Evolutionary conservation across 2,329 filamentous ascomycete species (phyloP).

Genomic region (Stagonosporopsis chrysanthemi): DNA sequence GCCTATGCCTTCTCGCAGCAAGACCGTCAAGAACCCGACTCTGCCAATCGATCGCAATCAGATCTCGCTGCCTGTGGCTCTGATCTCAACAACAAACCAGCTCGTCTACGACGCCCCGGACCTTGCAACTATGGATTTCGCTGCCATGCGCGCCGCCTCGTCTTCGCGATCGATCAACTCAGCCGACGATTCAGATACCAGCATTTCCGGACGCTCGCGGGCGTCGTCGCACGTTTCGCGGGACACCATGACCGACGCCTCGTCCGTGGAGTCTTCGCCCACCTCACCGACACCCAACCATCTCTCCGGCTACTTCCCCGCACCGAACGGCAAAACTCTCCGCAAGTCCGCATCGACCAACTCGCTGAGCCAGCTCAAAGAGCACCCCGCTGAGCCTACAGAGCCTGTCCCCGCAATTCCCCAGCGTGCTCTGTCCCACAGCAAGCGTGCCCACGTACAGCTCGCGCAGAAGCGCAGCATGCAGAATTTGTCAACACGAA

Average conservation of each 20-base stretch:
- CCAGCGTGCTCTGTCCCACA: slow-evolving; percentile 82
- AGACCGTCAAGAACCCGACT: slow-evolving; percentile 55
- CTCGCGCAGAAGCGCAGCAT: slow-evolving; percentile 73
- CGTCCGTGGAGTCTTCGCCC: slow-evolving; percentile 57
- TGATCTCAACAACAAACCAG: slow-evolving; percentile 95
- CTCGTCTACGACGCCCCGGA: slow-evolving; percentile 94
- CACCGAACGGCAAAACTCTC: slow-evolving; percentile 55
- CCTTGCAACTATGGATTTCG: slow-evolving; percentile 59
- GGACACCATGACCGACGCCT: slow-evolving; percentile 72
- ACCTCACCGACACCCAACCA: slow-evolving; percentile 64
- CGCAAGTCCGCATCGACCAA: slow-evolving; percentile 51
- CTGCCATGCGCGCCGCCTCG: slow-evolving; percentile 37
- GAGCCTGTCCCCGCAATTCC: slow-evolving; percentile 72
- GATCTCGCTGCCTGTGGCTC: slow-evolving; percentile 86
- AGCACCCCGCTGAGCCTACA: slow-evolving; percentile 24
- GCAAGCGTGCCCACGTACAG: slow-evolving; percentile 83
- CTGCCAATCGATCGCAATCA: slow-evolving; percentile 66
- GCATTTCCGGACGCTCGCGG: slow-evolving; percentile 56
- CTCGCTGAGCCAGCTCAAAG: slow-evolving; percentile 39
- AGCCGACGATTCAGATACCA: slow-evolving; percentile 75
- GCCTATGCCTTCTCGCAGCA: slow-evolving; percentile 45
- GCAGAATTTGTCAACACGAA: slow-evolving; percentile 45
- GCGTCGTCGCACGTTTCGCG: slow-evolving; percentile 63
- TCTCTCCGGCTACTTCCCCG: slow-evolving; percentile 65
- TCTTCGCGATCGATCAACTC: slow-evolving; percentile 66